Evolutionary conservation across 805 yeast species (phyloP).

Genomic region (Limtongia smithiae): DNA sequence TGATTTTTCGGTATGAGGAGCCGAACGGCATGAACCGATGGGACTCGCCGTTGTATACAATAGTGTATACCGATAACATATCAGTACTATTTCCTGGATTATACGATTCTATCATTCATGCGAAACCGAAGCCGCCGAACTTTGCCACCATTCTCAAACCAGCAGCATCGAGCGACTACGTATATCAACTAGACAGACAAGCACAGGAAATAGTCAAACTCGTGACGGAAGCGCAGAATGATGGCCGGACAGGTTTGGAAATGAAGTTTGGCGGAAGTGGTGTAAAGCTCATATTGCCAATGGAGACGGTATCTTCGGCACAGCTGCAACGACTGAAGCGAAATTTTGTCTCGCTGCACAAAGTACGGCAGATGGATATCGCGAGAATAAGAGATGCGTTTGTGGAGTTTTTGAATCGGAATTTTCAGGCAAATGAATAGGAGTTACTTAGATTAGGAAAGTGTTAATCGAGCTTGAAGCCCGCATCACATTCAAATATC

Average conservation of each 20-base stretch:
- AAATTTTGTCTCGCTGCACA: slow-evolving; percentile 74
- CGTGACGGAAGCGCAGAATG: slow-evolving; percentile 59
- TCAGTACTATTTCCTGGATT: slow-evolving; percentile 57
- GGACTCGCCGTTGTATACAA: slow-evolving; percentile 87
- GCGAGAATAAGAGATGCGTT: slow-evolving; percentile 68
- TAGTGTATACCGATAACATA: slow-evolving; percentile 52
- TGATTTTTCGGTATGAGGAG: slow-evolving; percentile 86
- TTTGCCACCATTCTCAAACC: slow-evolving; percentile 81
- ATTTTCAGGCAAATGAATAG: slow-evolving; percentile 41
- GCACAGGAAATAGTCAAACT: slow-evolving; percentile 64
- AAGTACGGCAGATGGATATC: slow-evolving; percentile 68
- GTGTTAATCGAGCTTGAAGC: background rate
- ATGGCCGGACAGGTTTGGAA: slow-evolving; percentile 39
- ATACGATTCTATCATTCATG: slow-evolving; percentile 45
- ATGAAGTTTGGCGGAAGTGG: slow-evolving; percentile 42
- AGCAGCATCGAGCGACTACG: slow-evolving; percentile 68
- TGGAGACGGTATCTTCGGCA: slow-evolving; percentile 58
- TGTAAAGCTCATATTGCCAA: slow-evolving; percentile 58
- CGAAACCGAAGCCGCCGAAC: slow-evolving; percentile 67
- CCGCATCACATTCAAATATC: too few relatives aligned
- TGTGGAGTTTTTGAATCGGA: slow-evolving; percentile 70
- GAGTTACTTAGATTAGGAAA: background rate
- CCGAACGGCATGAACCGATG: slow-evolving; percentile 82
- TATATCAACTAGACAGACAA: slow-evolving; percentile 70
- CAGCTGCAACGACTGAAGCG: slow-evolving; percentile 81